These are phyloP conservation scores for Gastroboletus turbinatus DNA, from an alignment of 1,284 basidiomycete species.

Conservation along the genomic window DNA sequence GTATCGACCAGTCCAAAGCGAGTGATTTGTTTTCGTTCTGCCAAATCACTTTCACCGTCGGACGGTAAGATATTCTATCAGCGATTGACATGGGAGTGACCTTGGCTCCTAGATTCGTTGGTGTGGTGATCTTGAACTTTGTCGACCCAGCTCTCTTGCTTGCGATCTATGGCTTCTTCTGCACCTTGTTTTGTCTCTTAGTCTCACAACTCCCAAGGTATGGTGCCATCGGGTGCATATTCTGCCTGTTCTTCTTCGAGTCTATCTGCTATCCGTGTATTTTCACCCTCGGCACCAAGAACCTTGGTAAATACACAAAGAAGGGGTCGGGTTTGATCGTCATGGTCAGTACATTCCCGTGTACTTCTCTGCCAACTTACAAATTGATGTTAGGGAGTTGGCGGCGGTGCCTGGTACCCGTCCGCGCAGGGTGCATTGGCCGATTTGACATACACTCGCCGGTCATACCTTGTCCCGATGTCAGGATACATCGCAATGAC, in stretches of 20 bases:
- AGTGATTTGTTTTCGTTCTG: slow-evolving; percentile 71
- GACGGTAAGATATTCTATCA: slow-evolving; percentile 42
- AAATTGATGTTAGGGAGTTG: slow-evolving; percentile 49
- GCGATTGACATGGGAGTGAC: not conserved
- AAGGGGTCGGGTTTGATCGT: slow-evolving; percentile 69
- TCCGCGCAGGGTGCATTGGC: slow-evolving; percentile 69
- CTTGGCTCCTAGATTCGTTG: slow-evolving; percentile 47
- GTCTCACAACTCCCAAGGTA: slow-evolving; percentile 53
- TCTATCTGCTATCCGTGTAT: slow-evolving; percentile 73
- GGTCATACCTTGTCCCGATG: slow-evolving; percentile 61
- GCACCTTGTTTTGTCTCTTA: slow-evolving; percentile 53
- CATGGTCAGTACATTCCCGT: slow-evolving; percentile 38
- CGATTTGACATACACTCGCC: slow-evolving; percentile 49
- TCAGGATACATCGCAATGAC: slow-evolving; percentile 60
- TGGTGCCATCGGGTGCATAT: slow-evolving; percentile 62
- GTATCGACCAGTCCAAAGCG: slow-evolving; percentile 52
- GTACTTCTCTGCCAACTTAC: slow-evolving; percentile 1
- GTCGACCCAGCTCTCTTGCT: slow-evolving; percentile 68
- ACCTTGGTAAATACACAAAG: slow-evolving; percentile 70
- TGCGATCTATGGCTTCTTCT: slow-evolving; percentile 51
- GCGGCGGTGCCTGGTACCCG: slow-evolving; percentile 77
- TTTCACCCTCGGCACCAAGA: slow-evolving; percentile 71
- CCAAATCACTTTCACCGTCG: slow-evolving; percentile 72
- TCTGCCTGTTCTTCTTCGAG: slow-evolving; percentile 77
- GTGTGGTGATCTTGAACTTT: slow-evolving; percentile 62